Percentiles rank a stretch among this genome's conserved stretches.
Evolutionary conservation across 331 rosid genomes (phyloP).

Genomic region (Cucumis variabilis): DNA sequence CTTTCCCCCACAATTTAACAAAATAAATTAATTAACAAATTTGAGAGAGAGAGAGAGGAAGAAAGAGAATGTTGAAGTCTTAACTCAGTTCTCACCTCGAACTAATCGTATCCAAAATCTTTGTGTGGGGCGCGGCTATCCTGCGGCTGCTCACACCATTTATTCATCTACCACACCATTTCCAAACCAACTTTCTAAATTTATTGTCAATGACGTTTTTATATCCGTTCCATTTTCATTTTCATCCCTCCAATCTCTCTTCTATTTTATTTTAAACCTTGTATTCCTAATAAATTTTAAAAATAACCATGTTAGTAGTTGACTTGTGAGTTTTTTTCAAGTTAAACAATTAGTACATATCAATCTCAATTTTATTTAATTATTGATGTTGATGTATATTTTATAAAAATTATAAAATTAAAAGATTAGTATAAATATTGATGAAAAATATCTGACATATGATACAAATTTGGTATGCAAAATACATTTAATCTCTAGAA

Average conservation of each 20-base stretch:
- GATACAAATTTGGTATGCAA: no score
- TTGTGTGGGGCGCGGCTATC: background rate
- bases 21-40: background rate
- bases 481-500: no score
- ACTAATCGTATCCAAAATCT: slow-evolving; percentile 40
- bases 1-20: slow-evolving; percentile 34
- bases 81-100: slow-evolving; percentile 35
- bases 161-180: background rate
- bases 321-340: background rate
- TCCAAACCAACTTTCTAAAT: background rate
- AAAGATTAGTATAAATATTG: no score
- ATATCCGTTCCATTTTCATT: no score
- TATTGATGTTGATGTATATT: no score
- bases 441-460: no score
- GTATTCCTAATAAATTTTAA: no score
- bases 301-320: background rate
- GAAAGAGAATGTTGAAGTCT: slow-evolving; percentile 18
- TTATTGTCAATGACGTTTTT: background rate
- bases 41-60: background rate
- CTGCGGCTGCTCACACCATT: slow-evolving; percentile 22
- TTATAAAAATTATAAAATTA: no score
- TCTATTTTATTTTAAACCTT: background rate
- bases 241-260: no score
- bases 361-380: no score
- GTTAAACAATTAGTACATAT: no score